Conservation (phyloP, 305 asterid species). For the Fraxinus angustifolia region DNA sequence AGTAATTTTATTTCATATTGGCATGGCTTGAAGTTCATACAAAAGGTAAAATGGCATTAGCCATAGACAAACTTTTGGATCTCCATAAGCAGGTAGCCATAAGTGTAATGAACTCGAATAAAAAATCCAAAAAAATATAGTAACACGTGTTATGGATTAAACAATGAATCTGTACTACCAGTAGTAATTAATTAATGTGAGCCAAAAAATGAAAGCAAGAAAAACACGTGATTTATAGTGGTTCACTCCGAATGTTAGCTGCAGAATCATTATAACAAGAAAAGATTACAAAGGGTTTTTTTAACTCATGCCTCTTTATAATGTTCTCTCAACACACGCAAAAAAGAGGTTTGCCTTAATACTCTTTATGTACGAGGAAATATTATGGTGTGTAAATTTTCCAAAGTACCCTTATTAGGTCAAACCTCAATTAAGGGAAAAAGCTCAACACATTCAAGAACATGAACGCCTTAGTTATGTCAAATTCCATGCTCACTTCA, state of each 20-base stretch:
- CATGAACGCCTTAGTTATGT: background rate
- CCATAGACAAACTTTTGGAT: background rate
- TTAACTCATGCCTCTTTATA: background rate
- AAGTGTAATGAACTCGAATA: background rate
- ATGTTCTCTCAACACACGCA: background rate
- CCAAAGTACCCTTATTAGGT: background rate
- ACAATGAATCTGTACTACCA: background rate
- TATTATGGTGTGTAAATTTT: background rate
- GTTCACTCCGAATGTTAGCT: background rate
- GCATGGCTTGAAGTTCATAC: background rate
- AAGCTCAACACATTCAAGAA: background rate
- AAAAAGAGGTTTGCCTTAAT: background rate
- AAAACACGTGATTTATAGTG: background rate
- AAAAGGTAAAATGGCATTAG: background rate
- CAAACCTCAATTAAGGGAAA: background rate
- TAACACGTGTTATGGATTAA: background rate
- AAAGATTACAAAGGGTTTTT: background rate
- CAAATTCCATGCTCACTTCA: background rate
- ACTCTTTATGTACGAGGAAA: background rate
- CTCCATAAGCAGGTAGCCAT: background rate
- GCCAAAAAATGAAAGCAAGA: background rate
- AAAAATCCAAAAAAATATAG: background rate
- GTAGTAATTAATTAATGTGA: background rate
- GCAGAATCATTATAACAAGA: background rate
- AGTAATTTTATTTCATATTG: background rate